Evolutionary conservation across 371 early-diverging fungal genomes (phyloP).

Genomic region (Neoconidiobolus thromboides): DNA sequence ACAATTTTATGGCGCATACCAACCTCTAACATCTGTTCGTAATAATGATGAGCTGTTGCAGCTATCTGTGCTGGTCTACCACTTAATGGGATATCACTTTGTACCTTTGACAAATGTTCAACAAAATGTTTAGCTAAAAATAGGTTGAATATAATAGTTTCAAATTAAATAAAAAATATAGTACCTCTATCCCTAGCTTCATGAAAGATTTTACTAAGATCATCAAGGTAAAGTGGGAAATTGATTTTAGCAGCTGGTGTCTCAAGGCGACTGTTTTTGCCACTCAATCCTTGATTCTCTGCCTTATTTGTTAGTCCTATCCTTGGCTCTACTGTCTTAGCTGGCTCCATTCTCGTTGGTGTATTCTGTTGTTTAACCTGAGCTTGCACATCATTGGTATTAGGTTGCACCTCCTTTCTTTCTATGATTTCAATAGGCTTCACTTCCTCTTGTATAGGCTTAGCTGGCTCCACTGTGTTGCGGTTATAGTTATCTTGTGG

Average conservation of each 20-base stretch:
- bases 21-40: background rate
- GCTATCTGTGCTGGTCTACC: background rate
- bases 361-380: no score
- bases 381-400: no score
- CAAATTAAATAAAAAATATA: background rate
- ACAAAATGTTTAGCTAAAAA: background rate
- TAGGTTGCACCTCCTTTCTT: no score
- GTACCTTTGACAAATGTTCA: background rate
- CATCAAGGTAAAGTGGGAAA: background rate
- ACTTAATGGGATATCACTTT: background rate
- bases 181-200: background rate
- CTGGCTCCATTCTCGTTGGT: no score
- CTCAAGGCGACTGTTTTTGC: background rate
- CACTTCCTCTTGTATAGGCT: no score
- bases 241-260: slow-evolving; percentile 3
- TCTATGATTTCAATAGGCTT: no score
- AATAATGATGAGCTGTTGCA: background rate
- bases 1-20: background rate
- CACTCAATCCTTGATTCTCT: no score
- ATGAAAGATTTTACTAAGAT: background rate
- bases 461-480: no score
- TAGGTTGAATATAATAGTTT: background rate
- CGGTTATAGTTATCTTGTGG: no score
- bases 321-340: no score
- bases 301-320: no score